Conservation (phyloP, 768 basidiomycete species). For the Trichaptum fuscoviolaceum region DNA sequence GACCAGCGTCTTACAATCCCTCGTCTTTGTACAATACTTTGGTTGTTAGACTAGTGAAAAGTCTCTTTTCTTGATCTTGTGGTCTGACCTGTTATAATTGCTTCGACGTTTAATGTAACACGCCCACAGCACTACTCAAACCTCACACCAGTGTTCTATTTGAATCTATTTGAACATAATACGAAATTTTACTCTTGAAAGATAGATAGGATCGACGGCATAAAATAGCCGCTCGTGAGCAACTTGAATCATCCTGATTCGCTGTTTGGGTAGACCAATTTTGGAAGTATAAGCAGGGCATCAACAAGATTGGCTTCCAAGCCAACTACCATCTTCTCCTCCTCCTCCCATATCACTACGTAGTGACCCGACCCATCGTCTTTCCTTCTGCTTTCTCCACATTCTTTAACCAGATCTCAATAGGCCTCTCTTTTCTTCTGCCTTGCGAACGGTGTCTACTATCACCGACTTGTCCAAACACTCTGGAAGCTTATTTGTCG, state of each 20-base stretch:
- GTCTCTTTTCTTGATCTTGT: background rate
- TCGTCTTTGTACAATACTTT: no score
- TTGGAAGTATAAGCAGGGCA: background rate
- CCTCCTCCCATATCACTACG: background rate
- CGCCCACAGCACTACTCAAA: no score
- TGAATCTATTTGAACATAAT: background rate
- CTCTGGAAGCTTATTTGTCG: background rate
- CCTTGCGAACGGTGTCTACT: background rate
- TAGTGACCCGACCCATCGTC: background rate
- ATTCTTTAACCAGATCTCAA: background rate
- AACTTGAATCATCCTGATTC: background rate
- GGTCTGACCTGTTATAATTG: background rate
- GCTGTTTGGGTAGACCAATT: background rate
- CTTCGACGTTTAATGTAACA: no score
- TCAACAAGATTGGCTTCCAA: background rate
- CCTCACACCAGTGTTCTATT: background rate
- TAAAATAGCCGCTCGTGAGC: background rate
- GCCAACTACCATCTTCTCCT: conserved; percentile 1
- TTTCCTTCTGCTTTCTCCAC: background rate
- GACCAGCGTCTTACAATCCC: no score
- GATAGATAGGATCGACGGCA: background rate
- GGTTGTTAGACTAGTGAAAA: background rate
- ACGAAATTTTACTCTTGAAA: background rate
- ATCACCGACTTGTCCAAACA: background rate
- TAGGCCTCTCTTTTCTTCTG: background rate